Conservation (phyloP, 768 basidiomycete species). For the Leccinum broughii region DNA sequence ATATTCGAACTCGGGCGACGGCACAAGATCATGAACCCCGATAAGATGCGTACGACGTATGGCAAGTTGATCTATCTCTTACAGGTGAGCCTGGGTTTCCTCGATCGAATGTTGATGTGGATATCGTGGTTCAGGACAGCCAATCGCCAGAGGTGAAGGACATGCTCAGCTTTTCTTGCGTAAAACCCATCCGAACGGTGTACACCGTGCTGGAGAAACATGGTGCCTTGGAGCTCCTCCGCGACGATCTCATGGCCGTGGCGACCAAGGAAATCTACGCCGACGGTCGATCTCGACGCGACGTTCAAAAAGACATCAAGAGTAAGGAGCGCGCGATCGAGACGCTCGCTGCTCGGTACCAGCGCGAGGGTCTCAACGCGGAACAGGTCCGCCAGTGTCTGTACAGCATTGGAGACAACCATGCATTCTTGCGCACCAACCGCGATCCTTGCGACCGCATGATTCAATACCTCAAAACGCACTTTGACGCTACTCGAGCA, state of each 20-base stretch:
- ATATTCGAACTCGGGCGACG: conserved; percentile 82
- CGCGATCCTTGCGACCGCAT: conserved; percentile 87
- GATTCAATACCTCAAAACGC: conserved; percentile 72
- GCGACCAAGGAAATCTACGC: conserved; percentile 85
- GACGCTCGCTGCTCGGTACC: conserved; percentile 63
- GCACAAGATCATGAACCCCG: conserved; percentile 91
- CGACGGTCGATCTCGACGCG: conserved; percentile 66
- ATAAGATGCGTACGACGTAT: conserved; percentile 88
- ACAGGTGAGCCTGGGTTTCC: conserved; percentile 50
- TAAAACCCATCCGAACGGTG: conserved; percentile 76
- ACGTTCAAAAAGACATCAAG: conserved; percentile 84
- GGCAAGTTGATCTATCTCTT: conserved; percentile 84
- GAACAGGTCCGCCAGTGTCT: conserved; percentile 76
- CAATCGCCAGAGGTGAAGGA: conserved; percentile 82
- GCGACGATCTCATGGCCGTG: conserved; percentile 70
- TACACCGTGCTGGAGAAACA: conserved; percentile 64
- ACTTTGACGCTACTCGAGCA: conserved; percentile 74
- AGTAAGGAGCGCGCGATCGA: conserved; percentile 85
- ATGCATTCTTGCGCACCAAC: conserved; percentile 82
- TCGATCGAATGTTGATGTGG: not conserved
- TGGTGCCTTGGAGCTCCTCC: conserved; percentile 64
- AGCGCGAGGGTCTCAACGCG: conserved; percentile 55
- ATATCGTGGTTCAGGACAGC: conserved; percentile 58
- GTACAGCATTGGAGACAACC: conserved; percentile 89
- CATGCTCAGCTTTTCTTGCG: conserved; percentile 75